Percentiles rank a stretch among this genome's conserved stretches.
Evolutionary conservation across 169 alveolate genomes (phyloP).

Genomic region (Perkinsus olseni): DNA sequence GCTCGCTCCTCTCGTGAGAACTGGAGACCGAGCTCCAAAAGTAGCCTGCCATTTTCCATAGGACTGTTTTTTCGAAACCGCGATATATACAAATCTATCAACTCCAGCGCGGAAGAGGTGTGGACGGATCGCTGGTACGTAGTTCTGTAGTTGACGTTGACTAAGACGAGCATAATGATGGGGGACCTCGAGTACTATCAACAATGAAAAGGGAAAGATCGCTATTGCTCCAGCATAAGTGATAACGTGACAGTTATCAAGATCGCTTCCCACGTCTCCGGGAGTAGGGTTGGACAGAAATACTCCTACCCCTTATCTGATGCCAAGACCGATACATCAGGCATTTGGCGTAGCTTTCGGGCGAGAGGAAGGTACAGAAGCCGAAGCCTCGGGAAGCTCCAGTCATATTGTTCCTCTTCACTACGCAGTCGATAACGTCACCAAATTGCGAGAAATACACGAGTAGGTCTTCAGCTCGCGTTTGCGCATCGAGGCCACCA

Average conservation of each 20-base stretch:
- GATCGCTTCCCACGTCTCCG: background rate
- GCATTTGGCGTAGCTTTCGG: background rate
- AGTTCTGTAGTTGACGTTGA: no score
- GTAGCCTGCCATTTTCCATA: no score
- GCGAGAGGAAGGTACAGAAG: constrained; percentile 6
- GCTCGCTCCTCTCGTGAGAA: no score
- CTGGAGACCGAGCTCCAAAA: no score
- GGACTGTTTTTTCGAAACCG: no score
- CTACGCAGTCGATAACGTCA: constrained; percentile 34
- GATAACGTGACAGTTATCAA: background rate
- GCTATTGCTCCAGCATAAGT: no score
- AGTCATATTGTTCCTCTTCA: constrained; percentile 41
- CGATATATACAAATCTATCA: no score
- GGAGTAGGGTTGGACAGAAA: background rate
- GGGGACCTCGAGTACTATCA: no score
- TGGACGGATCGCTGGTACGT: no score
- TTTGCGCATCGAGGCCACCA: constrained; percentile 48
- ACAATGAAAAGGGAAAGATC: no score
- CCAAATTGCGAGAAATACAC: constrained; percentile 42
- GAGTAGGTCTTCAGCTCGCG: constrained; percentile 30
- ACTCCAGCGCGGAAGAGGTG: no score
- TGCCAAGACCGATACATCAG: background rate
- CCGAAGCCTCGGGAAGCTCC: constrained; percentile 56
- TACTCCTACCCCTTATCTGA: background rate
- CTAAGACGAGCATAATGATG: no score